Percentiles rank a stretch among this genome's conserved stretches.
These are phyloP conservation scores for Capsicum baccatum DNA, from an alignment of 257 asterid genomes.

Conservation along the genomic window DNA sequence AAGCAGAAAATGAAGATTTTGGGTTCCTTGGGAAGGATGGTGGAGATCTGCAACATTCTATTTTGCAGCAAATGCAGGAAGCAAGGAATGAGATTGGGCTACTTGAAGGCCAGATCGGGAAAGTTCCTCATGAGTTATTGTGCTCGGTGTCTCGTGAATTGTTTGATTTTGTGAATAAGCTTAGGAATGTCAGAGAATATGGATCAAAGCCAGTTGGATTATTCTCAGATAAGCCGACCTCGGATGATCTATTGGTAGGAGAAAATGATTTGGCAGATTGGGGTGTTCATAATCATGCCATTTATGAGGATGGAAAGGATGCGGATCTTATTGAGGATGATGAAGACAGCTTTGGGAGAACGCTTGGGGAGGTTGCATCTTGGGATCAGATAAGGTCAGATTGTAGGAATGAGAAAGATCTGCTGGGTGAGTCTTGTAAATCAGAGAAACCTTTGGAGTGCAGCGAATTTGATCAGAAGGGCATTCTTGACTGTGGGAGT, in stretches of 20 bases:
- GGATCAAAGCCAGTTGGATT: conserved; percentile 67
- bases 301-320: conserved; percentile 79
- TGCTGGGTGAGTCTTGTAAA: conserved; percentile 78
- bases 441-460: conserved; percentile 88
- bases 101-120: conserved; percentile 81
- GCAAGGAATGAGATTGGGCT: conserved; percentile 76
- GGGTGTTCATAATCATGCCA: conserved; percentile 77
- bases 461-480: conserved; percentile 76
- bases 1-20: conserved; percentile 73
- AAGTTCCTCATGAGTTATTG: conserved; percentile 59
- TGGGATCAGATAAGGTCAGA: conserved; percentile 87
- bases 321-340: conserved; percentile 89
- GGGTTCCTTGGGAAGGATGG: conserved; percentile 67
- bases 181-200: conserved; percentile 73
- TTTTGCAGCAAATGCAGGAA: conserved; percentile 82
- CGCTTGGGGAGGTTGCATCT: conserved; percentile 96
- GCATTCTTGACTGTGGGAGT: conserved; percentile 58
- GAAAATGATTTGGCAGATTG: conserved; percentile 96
- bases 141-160: conserved; percentile 78
- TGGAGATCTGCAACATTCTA: conserved; percentile 64
- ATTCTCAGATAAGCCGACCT: conserved; percentile 71
- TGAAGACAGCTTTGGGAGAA: conserved; percentile 94
- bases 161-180: conserved; percentile 66
- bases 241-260: conserved; percentile 85
- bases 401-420: conserved; percentile 69